Conservation (phyloP, 768 basidiomycete genomes). For the Collybia mongolica region DNA sequence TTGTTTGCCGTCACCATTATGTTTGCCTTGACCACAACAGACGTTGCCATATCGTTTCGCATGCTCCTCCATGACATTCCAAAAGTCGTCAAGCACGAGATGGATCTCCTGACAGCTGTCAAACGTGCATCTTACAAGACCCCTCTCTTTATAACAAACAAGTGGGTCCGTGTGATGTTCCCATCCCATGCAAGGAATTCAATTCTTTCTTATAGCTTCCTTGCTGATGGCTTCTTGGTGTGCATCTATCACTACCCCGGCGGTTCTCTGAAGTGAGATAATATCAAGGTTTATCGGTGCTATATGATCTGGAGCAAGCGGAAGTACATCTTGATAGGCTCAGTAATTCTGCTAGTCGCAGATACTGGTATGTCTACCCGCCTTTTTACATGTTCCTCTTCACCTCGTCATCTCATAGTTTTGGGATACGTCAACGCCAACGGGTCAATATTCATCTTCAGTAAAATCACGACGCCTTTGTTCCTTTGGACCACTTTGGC, state of each 20-base stretch:
- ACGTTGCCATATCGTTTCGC: conserved; percentile 7
- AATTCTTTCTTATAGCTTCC: background rate
- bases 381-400: background rate
- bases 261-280: background rate
- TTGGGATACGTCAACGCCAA: conserved; percentile 14
- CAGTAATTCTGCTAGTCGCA: conserved; percentile 24
- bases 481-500: conserved; percentile 20
- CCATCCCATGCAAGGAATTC: no score
- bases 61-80: conserved; percentile 8
- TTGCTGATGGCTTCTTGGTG: conserved; percentile 1
- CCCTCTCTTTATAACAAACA: conserved; percentile 6
- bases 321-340: conserved; percentile 24
- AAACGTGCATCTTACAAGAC: background rate
- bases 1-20: conserved; percentile 3
- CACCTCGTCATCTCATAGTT: conserved; percentile 4
- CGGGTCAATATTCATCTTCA: background rate
- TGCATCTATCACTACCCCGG: background rate
- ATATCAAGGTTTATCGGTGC: conserved; percentile 29
- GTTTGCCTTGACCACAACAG: conserved; percentile 10
- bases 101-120: background rate
- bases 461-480: conserved; percentile 1
- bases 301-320: conserved; percentile 35
- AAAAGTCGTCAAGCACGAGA: background rate
- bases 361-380: conserved; percentile 23
- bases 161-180: conserved; percentile 5